Evolutionary conservation across 2,329 filamentous ascomycete genomes (phyloP).

Genomic region (Monilinia laxa): DNA sequence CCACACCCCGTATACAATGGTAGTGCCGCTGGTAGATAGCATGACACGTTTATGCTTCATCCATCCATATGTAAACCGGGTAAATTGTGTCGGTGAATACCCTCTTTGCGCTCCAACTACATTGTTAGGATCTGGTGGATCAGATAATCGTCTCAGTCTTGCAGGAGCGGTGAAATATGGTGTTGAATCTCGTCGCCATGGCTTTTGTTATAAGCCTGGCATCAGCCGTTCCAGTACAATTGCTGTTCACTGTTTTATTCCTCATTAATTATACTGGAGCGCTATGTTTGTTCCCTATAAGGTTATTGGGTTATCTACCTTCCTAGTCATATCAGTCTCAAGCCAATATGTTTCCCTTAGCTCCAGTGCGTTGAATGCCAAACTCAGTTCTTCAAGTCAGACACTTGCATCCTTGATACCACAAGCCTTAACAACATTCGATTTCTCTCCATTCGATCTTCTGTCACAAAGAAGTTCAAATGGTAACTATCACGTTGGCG

Average conservation of each 20-base stretch:
- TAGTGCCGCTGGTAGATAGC: background rate
- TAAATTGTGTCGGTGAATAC: background rate
- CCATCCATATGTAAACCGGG: background rate
- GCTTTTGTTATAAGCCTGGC: background rate
- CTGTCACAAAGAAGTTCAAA: constrained; percentile 49
- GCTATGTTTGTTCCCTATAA: background rate
- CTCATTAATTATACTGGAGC: background rate
- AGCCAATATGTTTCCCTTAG: constrained; percentile 26
- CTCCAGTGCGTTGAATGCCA: constrained; percentile 43
- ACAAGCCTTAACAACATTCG: constrained; percentile 44
- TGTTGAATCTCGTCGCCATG: background rate
- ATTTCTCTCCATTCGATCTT: constrained; percentile 56
- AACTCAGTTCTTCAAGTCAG: constrained; percentile 48
- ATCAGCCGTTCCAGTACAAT: background rate
- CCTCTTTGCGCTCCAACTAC: constrained; percentile 5
- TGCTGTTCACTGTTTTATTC: background rate
- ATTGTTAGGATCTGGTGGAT: background rate
- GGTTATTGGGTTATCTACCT: background rate
- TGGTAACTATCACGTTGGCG: constrained; percentile 58
- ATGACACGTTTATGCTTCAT: background rate
- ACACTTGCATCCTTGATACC: constrained; percentile 51
- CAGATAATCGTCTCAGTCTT: too few species aligned
- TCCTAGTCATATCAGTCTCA: background rate
- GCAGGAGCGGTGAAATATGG: background rate
- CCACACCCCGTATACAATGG: background rate